Percentiles rank a stretch among this genome's conserved stretches.
Conservation (phyloP, 2,329 filamentous ascomycete species). For the Salinomyces thailandicus region DNA sequence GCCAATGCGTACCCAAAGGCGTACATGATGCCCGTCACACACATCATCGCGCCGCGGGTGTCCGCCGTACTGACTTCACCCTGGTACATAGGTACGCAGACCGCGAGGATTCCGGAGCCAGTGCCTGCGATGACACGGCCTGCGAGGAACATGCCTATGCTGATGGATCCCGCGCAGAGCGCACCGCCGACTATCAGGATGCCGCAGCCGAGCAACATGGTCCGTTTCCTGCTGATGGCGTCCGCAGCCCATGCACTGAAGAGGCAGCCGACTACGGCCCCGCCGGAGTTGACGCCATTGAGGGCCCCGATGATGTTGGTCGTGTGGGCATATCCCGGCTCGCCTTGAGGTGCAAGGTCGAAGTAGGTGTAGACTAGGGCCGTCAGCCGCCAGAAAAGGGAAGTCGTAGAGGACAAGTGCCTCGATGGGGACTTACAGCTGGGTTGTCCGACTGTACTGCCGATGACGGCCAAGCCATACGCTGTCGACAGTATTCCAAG, state of each 20-base stretch:
- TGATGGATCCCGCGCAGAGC: slow-evolving; percentile 28
- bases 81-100: slow-evolving; percentile 23
- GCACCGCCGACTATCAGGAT: slow-evolving; percentile 32
- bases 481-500: slow-evolving; percentile 23
- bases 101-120: slow-evolving; percentile 28
- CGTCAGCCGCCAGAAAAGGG: background rate
- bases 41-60: slow-evolving; percentile 32
- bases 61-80: slow-evolving; percentile 31
- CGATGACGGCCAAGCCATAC: slow-evolving; percentile 31
- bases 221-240: slow-evolving; percentile 28
- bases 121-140: slow-evolving; percentile 29
- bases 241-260: slow-evolving; percentile 33
- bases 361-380: slow-evolving; percentile 32
- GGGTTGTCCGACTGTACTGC: slow-evolving; percentile 38
- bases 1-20: slow-evolving; percentile 32
- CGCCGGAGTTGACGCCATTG: slow-evolving; percentile 37
- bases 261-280: slow-evolving; percentile 30
- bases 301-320: slow-evolving; percentile 35
- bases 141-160: slow-evolving; percentile 31
- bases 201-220: slow-evolving; percentile 28
- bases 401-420: background rate
- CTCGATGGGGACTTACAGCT: too few species aligned
- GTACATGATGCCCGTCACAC: slow-evolving; percentile 33
- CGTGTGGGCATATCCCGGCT: slow-evolving; percentile 33
- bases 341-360: slow-evolving; percentile 28